Evolutionary conservation across 192 early-diverging fungal genomes (phyloP).

Genomic region (Rhizophagus clarus): DNA sequence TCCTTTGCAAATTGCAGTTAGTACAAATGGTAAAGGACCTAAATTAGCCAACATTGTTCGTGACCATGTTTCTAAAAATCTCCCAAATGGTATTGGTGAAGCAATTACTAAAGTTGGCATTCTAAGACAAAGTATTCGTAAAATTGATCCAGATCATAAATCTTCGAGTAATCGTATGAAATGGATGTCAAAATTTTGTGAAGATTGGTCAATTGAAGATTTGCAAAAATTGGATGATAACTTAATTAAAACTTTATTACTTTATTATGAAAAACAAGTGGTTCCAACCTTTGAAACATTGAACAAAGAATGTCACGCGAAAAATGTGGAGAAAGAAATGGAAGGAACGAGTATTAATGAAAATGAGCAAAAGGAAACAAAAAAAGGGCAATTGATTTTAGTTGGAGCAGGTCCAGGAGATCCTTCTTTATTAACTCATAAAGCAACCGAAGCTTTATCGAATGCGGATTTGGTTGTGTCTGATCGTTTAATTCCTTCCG

Average conservation of each 20-base stretch:
- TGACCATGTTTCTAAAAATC: conserved; percentile 59
- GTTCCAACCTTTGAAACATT: conserved; percentile 21
- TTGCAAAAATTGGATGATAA: conserved; percentile 68
- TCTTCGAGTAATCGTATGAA: conserved; percentile 75
- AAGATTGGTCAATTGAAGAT: conserved; percentile 79
- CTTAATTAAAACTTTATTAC: conserved; percentile 58
- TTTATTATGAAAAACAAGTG: conserved; percentile 57
- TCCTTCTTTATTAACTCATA: conserved; percentile 76
- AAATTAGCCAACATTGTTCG: conserved; percentile 84
- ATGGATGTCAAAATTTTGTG: conserved; percentile 84
- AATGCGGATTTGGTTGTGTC: conserved; percentile 84
- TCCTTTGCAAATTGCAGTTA: conserved; percentile 87
- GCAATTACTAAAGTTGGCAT: conserved; percentile 74
- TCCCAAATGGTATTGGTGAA: conserved; percentile 63
- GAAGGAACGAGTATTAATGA: neutral
- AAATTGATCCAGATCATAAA: conserved; percentile 63
- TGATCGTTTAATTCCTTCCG: conserved; percentile 74
- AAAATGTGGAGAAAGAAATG: neutral
- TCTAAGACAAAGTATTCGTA: conserved; percentile 63
- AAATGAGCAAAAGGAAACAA: neutral
- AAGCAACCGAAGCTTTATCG: conserved; percentile 61
- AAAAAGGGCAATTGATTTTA: conserved; percentile 55
- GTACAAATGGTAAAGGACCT: conserved; percentile 87
- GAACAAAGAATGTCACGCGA: neutral
- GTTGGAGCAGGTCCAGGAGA: conserved; percentile 88